Conservation (phyloP, 345 rosid species). For the Bruguiera gymnorhiza region DNA sequence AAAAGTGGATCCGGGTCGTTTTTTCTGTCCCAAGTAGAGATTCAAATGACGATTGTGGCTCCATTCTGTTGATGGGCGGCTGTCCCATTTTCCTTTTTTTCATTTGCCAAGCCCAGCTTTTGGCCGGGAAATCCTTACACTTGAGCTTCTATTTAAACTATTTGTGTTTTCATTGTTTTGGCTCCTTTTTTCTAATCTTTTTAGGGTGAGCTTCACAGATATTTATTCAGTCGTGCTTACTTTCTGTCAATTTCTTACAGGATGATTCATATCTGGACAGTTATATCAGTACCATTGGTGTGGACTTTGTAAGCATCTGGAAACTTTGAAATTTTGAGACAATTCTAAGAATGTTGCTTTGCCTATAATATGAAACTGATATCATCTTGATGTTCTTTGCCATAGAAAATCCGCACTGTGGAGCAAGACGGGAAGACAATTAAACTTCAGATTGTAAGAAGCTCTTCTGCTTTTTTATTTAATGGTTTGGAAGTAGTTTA, state of each 20-base stretch:
- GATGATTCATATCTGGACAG: constrained; percentile 95
- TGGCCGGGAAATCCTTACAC: background rate
- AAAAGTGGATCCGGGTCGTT: background rate
- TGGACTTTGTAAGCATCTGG: constrained; percentile 69
- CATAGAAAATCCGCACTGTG: constrained; percentile 82
- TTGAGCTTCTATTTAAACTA: background rate
- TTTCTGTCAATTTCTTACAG: constrained; percentile 26
- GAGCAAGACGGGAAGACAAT: constrained; percentile 90
- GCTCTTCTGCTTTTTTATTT: background rate
- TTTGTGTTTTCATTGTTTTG: background rate
- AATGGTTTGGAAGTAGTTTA: background rate
- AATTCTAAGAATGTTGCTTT: background rate
- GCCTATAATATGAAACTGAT: background rate
- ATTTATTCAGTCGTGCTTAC: background rate
- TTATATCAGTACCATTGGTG: constrained; percentile 91
- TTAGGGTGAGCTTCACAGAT: background rate
- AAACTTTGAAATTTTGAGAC: background rate
- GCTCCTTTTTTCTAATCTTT: too few relatives aligned
- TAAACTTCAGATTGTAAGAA: constrained; percentile 72
- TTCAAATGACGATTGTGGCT: too few relatives aligned
- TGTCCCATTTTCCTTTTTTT: too few relatives aligned
- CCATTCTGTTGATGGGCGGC: too few relatives aligned
- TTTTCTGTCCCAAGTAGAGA: background rate
- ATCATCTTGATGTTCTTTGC: constrained; percentile 9
- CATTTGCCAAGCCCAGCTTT: too few relatives aligned